Evolutionary conservation across 2,329 filamentous ascomycete genomes (phyloP).

Genomic region (Aureobasidium zeae): DNA sequence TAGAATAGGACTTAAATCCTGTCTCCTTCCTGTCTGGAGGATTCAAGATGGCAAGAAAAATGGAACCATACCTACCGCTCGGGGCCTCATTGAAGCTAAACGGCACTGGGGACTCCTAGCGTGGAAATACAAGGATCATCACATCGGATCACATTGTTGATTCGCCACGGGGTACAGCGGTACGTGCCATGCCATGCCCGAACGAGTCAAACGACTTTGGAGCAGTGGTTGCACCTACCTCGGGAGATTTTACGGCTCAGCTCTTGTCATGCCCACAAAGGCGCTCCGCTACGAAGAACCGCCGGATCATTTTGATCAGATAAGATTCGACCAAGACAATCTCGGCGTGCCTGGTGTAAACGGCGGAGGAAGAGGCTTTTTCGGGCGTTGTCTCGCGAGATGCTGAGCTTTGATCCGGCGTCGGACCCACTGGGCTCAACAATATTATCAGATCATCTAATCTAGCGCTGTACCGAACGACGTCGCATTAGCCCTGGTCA

Average conservation of each 20-base stretch:
- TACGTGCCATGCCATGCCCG: not conserved
- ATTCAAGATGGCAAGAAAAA: slow-evolving; percentile 4
- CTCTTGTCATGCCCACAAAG: not conserved
- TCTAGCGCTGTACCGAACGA: slow-evolving; percentile 9
- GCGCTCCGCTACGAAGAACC: slow-evolving; percentile 8
- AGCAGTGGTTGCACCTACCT: too few relatives aligned
- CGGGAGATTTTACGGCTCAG: not conserved
- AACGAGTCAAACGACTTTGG: slow-evolving; percentile 4
- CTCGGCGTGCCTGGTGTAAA: slow-evolving; percentile 7
- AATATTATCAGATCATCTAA: slow-evolving; percentile 13
- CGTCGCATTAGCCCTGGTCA: slow-evolving; percentile 2
- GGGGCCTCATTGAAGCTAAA: slow-evolving; percentile 8
- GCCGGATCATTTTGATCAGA: slow-evolving; percentile 4
- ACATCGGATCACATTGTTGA: slow-evolving; percentile 10
- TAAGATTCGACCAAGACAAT: slow-evolving; percentile 13
- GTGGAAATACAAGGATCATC: slow-evolving; percentile 10
- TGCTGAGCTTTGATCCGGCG: slow-evolving; percentile 2
- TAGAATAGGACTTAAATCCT: not conserved
- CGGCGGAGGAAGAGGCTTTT: not conserved
- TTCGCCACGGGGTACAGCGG: not conserved
- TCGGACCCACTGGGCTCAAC: slow-evolving; percentile 8
- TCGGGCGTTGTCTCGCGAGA: not conserved
- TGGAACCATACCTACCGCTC: slow-evolving; percentile 1
- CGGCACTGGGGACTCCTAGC: slow-evolving; percentile 9
- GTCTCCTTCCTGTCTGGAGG: slow-evolving; percentile 3